Percentiles rank a stretch among this genome's conserved stretches.
Evolutionary conservation across 2,329 filamentous ascomycete genomes (phyloP).

Genomic region (Claviceps pusilla): DNA sequence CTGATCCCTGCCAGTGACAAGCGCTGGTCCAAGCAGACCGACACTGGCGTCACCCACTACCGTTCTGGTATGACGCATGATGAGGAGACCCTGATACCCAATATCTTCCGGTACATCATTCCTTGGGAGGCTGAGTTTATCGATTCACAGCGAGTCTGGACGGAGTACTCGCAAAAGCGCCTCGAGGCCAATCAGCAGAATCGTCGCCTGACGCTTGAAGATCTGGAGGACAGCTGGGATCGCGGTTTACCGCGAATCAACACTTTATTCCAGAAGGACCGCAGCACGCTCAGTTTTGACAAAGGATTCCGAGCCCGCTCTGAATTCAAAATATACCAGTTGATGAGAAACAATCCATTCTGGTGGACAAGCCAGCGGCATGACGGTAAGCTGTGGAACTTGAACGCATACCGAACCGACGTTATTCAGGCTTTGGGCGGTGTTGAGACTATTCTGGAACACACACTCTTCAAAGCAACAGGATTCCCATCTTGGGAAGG

Average conservation of each 20-base stretch:
- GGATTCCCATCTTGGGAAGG: constrained; percentile 97
- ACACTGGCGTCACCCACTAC: constrained; percentile 93
- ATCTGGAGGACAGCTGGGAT: constrained; percentile 97
- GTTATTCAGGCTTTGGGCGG: constrained; percentile 91
- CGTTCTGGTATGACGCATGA: constrained; percentile 96
- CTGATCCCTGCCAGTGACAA: constrained; percentile 95
- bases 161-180: constrained; percentile 95
- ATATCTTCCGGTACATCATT: constrained; percentile 98
- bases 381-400: constrained; percentile 92
- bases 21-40: constrained; percentile 95
- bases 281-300: constrained; percentile 92
- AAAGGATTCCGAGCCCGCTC: constrained; percentile 92
- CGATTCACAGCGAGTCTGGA: constrained; percentile 97
- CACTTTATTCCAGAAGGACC: constrained; percentile 95
- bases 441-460: constrained; percentile 95
- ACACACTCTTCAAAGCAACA: constrained; percentile 91
- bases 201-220: constrained; percentile 80
- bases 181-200: constrained; percentile 96
- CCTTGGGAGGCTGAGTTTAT: constrained; percentile 99
- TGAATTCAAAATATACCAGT: constrained; percentile 95
- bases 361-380: constrained; percentile 98
- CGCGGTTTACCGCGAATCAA: constrained; percentile 95
- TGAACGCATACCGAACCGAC: constrained; percentile 91
- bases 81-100: constrained; percentile 92
- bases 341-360: constrained; percentile 99